Base-by-base conservation (phyloP, 2,329 filamentous ascomycete genomes). In the Colletotrichum simmondsii region DNA sequence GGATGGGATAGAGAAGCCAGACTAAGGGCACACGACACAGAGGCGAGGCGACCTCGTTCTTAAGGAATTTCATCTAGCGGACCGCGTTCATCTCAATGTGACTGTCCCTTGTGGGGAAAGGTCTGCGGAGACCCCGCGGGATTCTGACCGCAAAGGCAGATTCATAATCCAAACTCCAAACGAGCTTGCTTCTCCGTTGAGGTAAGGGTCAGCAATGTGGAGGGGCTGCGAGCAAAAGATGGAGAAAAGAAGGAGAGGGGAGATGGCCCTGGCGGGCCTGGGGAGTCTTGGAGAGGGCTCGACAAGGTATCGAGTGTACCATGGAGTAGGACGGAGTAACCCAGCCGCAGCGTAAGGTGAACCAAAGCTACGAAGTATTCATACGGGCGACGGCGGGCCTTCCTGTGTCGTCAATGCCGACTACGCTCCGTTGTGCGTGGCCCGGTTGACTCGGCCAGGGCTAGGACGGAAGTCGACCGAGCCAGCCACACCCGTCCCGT, bases 391-490 rank as follows among this genome's bases (percentile, higher is more conserved):
- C 32, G 61, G 54, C 66, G 46, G 60, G 56, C 60, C 61, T 49
- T 49, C 42, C 16, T 54, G 56, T 65, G 66, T 65, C 60, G 37
- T 70, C 66, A 65, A 70, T 64, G 70, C 70, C 70, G 70, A 65
- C 70, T 42, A 37, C 46, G 60, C 32, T 42, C 70, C 70, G 65
- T 56, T 65, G 65, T 56, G 70, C 35, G 60, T 32, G 60, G 60
- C 56, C 60, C 46, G 70, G 46, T 49, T 37, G 54, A 70, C 54
- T 70, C 70, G 70, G 70, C 56, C 70, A 72, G 70, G 70, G 70
- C 70, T 72, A 49, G n/a, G n/a, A 22, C 70, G 70, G 70, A 72
- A 72, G 70, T 72, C 70, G 70, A 72, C 70, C 70, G 70, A 72
- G 60, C 53, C 42, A 37, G 46, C 54, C 56, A 70, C 66, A 70